These are phyloP conservation scores for Puya raimondii DNA, from an alignment of 176 grass and related monocot genomes.

Conservation along the genomic window DNA sequence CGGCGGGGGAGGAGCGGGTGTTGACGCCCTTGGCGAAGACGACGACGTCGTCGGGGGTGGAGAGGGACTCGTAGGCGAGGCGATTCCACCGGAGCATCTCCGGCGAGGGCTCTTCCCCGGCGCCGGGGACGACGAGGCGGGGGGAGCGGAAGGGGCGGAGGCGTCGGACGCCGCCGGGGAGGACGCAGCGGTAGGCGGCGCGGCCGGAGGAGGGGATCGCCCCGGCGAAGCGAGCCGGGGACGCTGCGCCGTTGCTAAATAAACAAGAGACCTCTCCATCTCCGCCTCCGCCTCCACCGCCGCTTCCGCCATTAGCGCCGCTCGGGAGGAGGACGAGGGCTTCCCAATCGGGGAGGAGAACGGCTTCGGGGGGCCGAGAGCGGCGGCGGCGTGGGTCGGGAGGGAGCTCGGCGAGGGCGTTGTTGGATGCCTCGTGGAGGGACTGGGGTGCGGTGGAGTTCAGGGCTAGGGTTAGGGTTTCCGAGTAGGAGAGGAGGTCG, in stretches of 20 bases:
- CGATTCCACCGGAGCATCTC: conserved; percentile 28
- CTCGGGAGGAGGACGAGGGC: conserved; percentile 14
- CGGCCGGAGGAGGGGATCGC: neutral
- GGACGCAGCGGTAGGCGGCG: conserved; percentile 11
- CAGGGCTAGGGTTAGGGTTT: neutral
- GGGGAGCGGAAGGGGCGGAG: conserved; percentile 24
- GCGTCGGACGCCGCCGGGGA: neutral
- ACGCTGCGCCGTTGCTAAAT: conserved; percentile 18
- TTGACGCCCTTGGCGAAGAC: conserved; percentile 35
- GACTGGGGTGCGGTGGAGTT: neutral
- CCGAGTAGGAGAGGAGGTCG: neutral
- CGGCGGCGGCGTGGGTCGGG: neutral
- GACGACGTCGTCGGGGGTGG: conserved; percentile 22
- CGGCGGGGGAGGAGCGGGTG: conserved; percentile 6
- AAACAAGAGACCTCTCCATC: conserved; percentile 1
- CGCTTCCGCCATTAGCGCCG: neutral
- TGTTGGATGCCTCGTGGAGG: neutral
- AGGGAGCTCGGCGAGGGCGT: conserved; percentile 11
- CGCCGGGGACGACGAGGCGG: neutral
- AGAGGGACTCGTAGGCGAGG: conserved; percentile 24
- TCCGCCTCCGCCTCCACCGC: neutral
- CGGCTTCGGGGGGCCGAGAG: neutral
- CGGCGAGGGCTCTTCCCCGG: neutral
- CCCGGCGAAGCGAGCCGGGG: neutral
- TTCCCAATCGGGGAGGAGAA: conserved; percentile 34